These are phyloP conservation scores for Phytophthora cactorum DNA, from an alignment of 352 stramenopile genomes.

Conservation along the genomic window DNA sequence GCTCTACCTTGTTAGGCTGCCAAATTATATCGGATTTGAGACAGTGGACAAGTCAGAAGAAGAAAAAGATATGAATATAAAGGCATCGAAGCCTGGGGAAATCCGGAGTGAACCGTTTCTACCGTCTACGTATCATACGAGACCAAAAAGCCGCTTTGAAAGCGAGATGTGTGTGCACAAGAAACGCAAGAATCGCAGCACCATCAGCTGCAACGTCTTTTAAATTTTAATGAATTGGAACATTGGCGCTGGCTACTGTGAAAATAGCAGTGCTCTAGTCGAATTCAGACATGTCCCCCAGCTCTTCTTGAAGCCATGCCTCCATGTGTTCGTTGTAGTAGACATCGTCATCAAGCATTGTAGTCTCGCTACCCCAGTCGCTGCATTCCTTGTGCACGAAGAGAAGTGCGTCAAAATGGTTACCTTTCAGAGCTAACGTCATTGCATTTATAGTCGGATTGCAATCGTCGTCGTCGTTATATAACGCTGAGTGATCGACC, in stretches of 20 bases:
- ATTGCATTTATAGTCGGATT: neutral
- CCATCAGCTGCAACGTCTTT: no score
- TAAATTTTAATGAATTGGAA: neutral
- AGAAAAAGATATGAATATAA: no score
- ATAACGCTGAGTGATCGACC: neutral
- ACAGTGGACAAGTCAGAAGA: no score
- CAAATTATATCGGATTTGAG: no score
- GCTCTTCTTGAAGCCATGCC: neutral
- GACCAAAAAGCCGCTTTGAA: no score
- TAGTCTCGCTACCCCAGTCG: neutral
- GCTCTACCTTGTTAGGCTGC: no score
- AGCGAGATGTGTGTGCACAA: no score
- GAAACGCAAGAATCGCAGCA: no score
- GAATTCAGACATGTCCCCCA: neutral
- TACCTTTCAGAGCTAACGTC: neutral
- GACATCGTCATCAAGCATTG: neutral
- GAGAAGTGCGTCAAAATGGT: slow-evolving; percentile 8
- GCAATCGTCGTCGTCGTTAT: neutral
- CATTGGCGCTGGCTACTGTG: slow-evolving; percentile 7
- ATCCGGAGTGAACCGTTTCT: no score
- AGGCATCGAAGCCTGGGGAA: no score
- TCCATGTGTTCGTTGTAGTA: neutral
- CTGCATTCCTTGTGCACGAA: neutral
- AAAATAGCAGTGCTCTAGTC: neutral
- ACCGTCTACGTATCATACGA: no score